Evolutionary conservation across 2,329 filamentous ascomycete species (phyloP).

Genomic region (Alternaria sp.): DNA sequence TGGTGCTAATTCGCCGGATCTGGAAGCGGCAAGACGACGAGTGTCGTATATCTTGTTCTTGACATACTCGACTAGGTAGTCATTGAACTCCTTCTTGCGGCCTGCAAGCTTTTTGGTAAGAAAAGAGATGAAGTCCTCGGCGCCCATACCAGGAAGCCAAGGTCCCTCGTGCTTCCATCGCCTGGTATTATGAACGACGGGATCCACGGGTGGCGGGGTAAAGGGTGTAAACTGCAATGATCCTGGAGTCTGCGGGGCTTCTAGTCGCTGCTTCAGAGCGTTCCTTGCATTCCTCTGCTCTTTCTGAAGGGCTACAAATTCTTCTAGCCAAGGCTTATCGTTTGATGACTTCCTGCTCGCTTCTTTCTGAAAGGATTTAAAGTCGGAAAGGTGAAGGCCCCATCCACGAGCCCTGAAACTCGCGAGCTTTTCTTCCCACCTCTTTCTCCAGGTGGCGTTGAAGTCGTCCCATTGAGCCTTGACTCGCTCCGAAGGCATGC

Average conservation of each 20-base stretch:
- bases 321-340: constrained; percentile 1
- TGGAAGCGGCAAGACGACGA: constrained; percentile 28
- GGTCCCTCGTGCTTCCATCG: constrained; percentile 66
- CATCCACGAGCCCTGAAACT: constrained; percentile 3
- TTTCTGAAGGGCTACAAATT: constrained; percentile 4
- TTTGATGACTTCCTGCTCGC: neutral
- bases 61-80: constrained; percentile 37
- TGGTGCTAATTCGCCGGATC: constrained; percentile 20
- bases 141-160: constrained; percentile 63
- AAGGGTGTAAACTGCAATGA: constrained; percentile 22
- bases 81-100: constrained; percentile 41
- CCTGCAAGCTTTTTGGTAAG: constrained; percentile 52
- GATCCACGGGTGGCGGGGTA: constrained; percentile 28
- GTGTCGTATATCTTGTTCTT: constrained; percentile 42
- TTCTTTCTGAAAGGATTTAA: constrained; percentile 1
- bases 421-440: constrained; percentile 10
- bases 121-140: constrained; percentile 61
- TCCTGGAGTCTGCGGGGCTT: constrained; percentile 26
- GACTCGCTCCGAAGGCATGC: constrained; percentile 12
- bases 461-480: constrained; percentile 4
- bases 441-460: constrained; percentile 8
- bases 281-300: constrained; percentile 3
- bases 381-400: neutral
- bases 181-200: constrained; percentile 30
- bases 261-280: constrained; percentile 15